Base-by-base conservation (phyloP, 2,329 filamentous ascomycete genomes). In the Diaporthe batatas region DNA sequence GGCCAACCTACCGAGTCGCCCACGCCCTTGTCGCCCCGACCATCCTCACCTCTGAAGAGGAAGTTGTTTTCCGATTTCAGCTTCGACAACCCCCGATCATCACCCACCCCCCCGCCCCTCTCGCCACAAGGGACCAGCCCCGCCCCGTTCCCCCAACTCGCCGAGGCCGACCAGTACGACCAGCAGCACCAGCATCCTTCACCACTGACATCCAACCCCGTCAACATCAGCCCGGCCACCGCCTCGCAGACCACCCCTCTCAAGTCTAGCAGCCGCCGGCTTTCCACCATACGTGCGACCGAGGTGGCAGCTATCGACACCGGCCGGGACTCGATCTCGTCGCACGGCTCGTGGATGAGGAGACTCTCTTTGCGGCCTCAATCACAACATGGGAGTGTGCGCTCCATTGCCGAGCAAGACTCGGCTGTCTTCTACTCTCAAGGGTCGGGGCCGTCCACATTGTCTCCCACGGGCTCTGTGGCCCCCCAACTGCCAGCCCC, bases 261-360 rank as follows among this genome's bases (percentile, higher is more conserved):
- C 25, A 84, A 80, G 23, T 80, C 81, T 32, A 55, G 49, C 23
- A 79, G 79, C 73, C 82, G 84, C 73, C 84, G 86, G 67, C 84
- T 83, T 32, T 86, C 86, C 1, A 80, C 85, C 54, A 81, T 83
- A 65, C 84, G 81, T 71, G 80, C 80, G 44, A 77, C 78, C 51
- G 86, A 87, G 55, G 77, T 79, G 58, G 75, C 79, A 39, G 79
- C 81, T 62, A 79, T 81, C 16, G 88, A 90, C 73, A 82, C 82
- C 75, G 79, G 82, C 51, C 84, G 89, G 75, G 88, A 91, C 77
- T 92, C 90, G 4, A 77, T 87, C 44, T 91, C 90, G 21, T 91
- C 90, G 44, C 88, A 85, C 78, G 86, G 89, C 70, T 94, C 92
- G 36, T 95, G 93, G 93, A 90, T 94, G 75, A 89, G 90, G 77